phyloP scores from a whole-genome alignment of 2,329 filamentous ascomycete species.

The Aspergillus piperis region DNA sequence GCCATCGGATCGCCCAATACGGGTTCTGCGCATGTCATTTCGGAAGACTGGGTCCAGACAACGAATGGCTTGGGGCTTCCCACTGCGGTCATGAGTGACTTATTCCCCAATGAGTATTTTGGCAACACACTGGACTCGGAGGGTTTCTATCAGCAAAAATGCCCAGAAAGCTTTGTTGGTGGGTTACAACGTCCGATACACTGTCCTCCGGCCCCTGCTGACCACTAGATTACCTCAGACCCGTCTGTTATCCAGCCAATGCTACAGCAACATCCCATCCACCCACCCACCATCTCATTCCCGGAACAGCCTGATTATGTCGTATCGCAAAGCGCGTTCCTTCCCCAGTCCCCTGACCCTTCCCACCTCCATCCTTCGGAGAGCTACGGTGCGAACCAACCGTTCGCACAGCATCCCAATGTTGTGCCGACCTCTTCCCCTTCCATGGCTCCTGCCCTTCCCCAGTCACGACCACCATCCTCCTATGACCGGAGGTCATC shows the following conservation, averaged over 20 bases:
- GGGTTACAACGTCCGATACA: conserved; percentile 17
- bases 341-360: conserved; percentile 38
- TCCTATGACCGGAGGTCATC: conserved; percentile 64
- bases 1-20: conserved; percentile 68
- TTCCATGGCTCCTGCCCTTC: conserved; percentile 58
- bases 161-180: conserved; percentile 41
- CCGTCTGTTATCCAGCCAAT: conserved; percentile 60
- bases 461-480: conserved; percentile 52
- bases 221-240: conserved; percentile 44
- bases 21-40: conserved; percentile 58
- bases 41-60: conserved; percentile 60
- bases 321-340: conserved; percentile 31
- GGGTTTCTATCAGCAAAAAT: conserved; percentile 46
- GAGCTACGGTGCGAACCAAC: conserved; percentile 31
- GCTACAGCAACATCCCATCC: conserved; percentile 32
- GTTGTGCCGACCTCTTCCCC: conserved; percentile 56
- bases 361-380: conserved; percentile 37
- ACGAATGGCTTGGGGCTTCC: conserved; percentile 61
- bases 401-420: conserved; percentile 27
- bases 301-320: conserved; percentile 35
- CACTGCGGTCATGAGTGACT: conserved; percentile 63
- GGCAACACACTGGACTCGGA: conserved; percentile 48
- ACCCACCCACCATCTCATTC: conserved; percentile 36
- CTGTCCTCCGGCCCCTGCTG: not conserved
- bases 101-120: conserved; percentile 57